A percentile compares a stretch with the other conserved stretches of the same genome.
Conservation (phyloP, 1,139 yeast genomes). For the Magnusiomyces sp. region DNA sequence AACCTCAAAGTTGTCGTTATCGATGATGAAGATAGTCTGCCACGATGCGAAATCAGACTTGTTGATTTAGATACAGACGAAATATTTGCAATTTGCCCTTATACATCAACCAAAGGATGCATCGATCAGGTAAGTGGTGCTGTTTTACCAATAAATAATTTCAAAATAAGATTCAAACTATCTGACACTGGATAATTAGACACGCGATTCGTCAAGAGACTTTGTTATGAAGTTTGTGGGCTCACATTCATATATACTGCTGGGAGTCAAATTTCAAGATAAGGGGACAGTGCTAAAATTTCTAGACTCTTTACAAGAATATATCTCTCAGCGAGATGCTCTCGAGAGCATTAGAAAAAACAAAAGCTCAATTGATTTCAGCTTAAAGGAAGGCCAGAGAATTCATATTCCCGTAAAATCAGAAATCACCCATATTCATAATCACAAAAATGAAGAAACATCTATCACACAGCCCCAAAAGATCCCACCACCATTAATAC, state of each 20-base stretch:
- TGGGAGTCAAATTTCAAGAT: conserved; percentile 38
- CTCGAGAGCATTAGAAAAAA: conserved; percentile 18
- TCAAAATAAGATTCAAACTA: not conserved
- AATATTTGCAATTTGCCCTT: not conserved
- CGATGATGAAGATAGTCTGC: not conserved
- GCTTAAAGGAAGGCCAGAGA: conserved; percentile 26
- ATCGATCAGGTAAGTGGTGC: not conserved
- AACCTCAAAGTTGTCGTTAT: not conserved
- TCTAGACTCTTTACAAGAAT: conserved; percentile 34
- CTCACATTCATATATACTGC: conserved; percentile 28
- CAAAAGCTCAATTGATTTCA: conserved; percentile 20
- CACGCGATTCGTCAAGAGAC: conserved; percentile 28
- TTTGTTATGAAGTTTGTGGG: conserved; percentile 30
- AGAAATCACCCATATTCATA: not conserved
- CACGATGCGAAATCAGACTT: not conserved
- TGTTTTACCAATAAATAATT: not conserved
- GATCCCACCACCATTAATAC: conserved; percentile 15
- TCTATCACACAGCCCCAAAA: not conserved
- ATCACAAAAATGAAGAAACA: not conserved
- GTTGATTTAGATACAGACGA: not conserved
- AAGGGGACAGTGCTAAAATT: conserved; percentile 34
- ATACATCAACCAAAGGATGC: not conserved
- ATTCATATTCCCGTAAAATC: conserved; percentile 18
- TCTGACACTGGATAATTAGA: not conserved
- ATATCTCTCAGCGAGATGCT: conserved; percentile 18